Conservation (phyloP, 192 early-diverging fungal species). For the Pilaira anomala region DNA sequence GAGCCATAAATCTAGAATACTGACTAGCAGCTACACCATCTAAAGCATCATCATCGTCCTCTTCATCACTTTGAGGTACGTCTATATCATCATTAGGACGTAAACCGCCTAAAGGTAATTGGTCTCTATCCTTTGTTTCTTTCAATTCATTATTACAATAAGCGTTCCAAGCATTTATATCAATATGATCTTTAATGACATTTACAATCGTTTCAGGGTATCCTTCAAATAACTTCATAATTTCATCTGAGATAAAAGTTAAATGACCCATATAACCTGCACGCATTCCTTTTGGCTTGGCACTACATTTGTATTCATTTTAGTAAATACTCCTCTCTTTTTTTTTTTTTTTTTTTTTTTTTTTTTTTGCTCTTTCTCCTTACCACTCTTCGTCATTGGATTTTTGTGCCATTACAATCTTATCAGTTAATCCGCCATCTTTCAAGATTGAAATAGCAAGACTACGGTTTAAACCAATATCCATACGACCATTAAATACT, state of each 20-base stretch:
- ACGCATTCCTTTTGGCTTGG: slow-evolving; percentile 82
- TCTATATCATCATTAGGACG: slow-evolving; percentile 46
- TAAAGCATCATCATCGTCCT: slow-evolving; percentile 23
- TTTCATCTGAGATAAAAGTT: slow-evolving; percentile 94
- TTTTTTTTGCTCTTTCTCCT: slow-evolving; percentile 19
- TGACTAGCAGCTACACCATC: slow-evolving; percentile 17
- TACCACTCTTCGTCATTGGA: slow-evolving; percentile 81
- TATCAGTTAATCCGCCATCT: slow-evolving; percentile 80
- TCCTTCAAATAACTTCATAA: slow-evolving; percentile 83
- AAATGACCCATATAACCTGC: slow-evolving; percentile 98
- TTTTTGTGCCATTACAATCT: slow-evolving; percentile 82
- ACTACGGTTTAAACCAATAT: slow-evolving; percentile 52
- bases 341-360: neutral
- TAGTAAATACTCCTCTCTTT: neutral
- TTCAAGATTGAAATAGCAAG: slow-evolving; percentile 69
- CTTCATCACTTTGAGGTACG: slow-evolving; percentile 14
- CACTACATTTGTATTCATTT: slow-evolving; percentile 37
- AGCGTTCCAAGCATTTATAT: slow-evolving; percentile 51
- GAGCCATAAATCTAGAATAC: slow-evolving; percentile 17
- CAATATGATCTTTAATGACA: slow-evolving; percentile 42
- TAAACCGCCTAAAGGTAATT: slow-evolving; percentile 47
- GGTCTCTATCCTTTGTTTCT: slow-evolving; percentile 25
- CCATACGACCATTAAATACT: slow-evolving; percentile 90
- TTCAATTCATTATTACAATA: slow-evolving; percentile 37
- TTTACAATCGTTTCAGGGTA: slow-evolving; percentile 35